Evolutionary conservation across 2,329 filamentous ascomycete genomes (phyloP).

Genomic region (Drechslera avenae): DNA sequence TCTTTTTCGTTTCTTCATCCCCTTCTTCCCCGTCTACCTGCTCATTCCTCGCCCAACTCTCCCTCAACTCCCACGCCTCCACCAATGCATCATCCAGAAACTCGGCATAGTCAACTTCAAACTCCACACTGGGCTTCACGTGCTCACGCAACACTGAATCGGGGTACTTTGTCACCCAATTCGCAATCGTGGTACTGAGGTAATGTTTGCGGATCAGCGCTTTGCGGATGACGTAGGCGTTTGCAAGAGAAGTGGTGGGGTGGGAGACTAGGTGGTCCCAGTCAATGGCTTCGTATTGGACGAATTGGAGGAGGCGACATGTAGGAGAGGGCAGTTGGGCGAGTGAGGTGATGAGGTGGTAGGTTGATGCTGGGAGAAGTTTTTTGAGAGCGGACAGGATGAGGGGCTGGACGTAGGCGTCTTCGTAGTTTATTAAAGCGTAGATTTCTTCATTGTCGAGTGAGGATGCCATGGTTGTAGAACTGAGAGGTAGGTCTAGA

Average conservation of each 20-base stretch:
- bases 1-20: constrained; percentile 39
- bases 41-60: constrained; percentile 75
- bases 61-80: constrained; percentile 85
- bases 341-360: constrained; percentile 61
- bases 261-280: constrained; percentile 74
- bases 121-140: constrained; percentile 78
- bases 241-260: constrained; percentile 69
- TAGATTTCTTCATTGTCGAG: constrained; percentile 55
- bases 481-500: no score
- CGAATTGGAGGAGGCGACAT: constrained; percentile 73
- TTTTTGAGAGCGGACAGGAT: constrained; percentile 73
- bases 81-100: constrained; percentile 92
- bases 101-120: constrained; percentile 95
- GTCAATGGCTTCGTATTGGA: constrained; percentile 84
- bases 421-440: constrained; percentile 82
- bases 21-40: neutral
- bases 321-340: constrained; percentile 54
- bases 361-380: constrained; percentile 61
- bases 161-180: constrained; percentile 86
- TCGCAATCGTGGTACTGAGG: constrained; percentile 78
- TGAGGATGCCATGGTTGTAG: no score
- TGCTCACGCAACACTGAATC: constrained; percentile 69
- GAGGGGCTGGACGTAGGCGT: constrained; percentile 86
- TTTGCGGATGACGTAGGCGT: constrained; percentile 94
- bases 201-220: constrained; percentile 97